These are phyloP conservation scores for Prinsepia uniflora DNA, from an alignment of 306 rosid species.

Conservation along the genomic window DNA sequence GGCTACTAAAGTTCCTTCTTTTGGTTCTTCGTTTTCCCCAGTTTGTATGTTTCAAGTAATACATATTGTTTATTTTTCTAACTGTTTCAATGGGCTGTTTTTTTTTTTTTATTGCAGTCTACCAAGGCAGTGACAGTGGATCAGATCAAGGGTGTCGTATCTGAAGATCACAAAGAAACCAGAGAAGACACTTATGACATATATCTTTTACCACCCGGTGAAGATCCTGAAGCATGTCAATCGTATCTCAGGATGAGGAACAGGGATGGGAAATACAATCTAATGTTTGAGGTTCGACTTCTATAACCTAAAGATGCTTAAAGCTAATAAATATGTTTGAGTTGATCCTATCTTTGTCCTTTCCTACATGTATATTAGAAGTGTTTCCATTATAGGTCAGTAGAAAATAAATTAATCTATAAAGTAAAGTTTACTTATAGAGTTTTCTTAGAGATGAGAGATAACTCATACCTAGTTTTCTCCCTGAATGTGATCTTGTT, in stretches of 20 bases:
- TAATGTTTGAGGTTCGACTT: constrained; percentile 89
- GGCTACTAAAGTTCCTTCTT: background rate
- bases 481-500: background rate
- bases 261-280: constrained; percentile 97
- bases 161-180: constrained; percentile 62
- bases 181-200: constrained; percentile 96
- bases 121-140: constrained; percentile 67
- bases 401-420: background rate
- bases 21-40: constrained; percentile 12
- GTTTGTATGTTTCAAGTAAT: constrained; percentile 12
- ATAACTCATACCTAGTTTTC: background rate
- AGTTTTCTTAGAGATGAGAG: background rate
- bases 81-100: background rate
- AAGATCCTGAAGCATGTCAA: constrained; percentile 99
- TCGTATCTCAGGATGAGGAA: constrained; percentile 99
- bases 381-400: background rate
- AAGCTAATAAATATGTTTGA: constrained; percentile 1
- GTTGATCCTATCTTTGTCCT: background rate
- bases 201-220: constrained; percentile 97
- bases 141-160: constrained; percentile 73
- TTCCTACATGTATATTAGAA: background rate
- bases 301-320: constrained; percentile 20
- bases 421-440: background rate
- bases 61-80: constrained; percentile 12
- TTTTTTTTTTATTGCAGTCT: constrained; percentile 56